Evolutionary conservation across 345 rosid genomes (phyloP), one percentile per base, ranked within the genome.

Genomic region (Sapria himalayana): DNA sequence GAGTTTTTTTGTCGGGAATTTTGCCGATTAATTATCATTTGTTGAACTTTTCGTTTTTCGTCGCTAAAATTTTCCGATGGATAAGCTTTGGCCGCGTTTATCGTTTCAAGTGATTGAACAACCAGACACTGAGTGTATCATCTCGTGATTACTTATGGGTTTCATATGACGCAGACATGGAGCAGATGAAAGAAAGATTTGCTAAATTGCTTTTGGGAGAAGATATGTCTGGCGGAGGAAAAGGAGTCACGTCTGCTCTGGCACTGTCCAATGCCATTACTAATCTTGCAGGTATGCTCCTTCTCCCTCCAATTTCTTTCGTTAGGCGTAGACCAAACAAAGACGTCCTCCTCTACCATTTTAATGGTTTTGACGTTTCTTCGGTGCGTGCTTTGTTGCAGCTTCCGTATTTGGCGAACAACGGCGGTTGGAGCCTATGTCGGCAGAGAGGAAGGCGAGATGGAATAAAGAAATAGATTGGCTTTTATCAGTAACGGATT

Each of bases 221-320:
- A 53, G 81, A 76, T 35, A 76, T 72, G 64, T 76, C 85, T 7
- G 73, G 85, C 32, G 78, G 81, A 38, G 85, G 85, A 33, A 76
- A 70, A 51, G 81, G 85, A 29, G 78, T 76, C 29, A 65, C 81
- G 13, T 76, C 86, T 4, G 86, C 86, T 41, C 65, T 76, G 40
- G 86, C 86, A 22, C 46, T 76, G 41, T 76, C 86, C 9, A 56
- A 61, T 39, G 62, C 62, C 51, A 56, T 61, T 47, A 61, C 66
- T 3, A 61, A 61, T 16, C 55, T 56, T 23, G 66, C 61, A 2
- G 63, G 63, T 46, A 40, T 48, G 16, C 15, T 13, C 15, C 5
- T 9, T 17, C 14, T 19, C 10, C 1, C 5, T 16, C 41, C 31
- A 29, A 25, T 29, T 32, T 14, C 20, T n/a, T n/a, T n/a, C n/a